Evolutionary conservation across 2,329 filamentous ascomycete species (phyloP).

Genomic region (Cytospora schulzeri): DNA sequence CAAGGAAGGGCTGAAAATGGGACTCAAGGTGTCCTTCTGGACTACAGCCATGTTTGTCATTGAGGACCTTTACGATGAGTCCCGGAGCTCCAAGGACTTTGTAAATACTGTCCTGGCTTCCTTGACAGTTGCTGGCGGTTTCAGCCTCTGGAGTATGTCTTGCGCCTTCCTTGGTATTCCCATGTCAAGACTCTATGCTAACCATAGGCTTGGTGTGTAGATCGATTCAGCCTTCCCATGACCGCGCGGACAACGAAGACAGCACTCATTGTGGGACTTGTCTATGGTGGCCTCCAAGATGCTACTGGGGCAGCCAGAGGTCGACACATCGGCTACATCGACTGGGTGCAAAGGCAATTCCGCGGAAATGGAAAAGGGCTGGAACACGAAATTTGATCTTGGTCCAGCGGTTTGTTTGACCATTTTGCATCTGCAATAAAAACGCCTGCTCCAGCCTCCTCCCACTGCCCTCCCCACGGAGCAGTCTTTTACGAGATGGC

Average conservation of each 20-base stretch:
- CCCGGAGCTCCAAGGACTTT: conserved; percentile 71
- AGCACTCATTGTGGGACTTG: conserved; percentile 76
- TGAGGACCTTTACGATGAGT: conserved; percentile 83
- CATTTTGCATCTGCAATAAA: neutral
- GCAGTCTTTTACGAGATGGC: conserved; percentile 1
- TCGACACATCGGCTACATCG: conserved; percentile 73
- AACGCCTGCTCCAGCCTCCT: neutral
- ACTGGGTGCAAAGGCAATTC: conserved; percentile 59
- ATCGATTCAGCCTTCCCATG: conserved; percentile 77
- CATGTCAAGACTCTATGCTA: conserved; percentile 20
- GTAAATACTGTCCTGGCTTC: conserved; percentile 81
- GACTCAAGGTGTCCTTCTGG: conserved; percentile 69
- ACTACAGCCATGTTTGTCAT: conserved; percentile 75
- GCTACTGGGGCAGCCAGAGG: conserved; percentile 68
- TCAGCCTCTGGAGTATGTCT: conserved; percentile 80
- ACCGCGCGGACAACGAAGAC: conserved; percentile 77
- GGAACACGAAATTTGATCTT: conserved; percentile 27
- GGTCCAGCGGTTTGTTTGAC: neutral
- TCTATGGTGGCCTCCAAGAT: conserved; percentile 83
- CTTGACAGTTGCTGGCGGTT: conserved; percentile 79
- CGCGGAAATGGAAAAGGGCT: conserved; percentile 33
- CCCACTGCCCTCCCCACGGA: neutral
- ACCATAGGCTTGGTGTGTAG: conserved; percentile 44
- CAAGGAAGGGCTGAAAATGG: conserved; percentile 77
- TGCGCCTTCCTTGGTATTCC: neutral